These are phyloP conservation scores for Guillardia theta DNA, from an alignment of 78 protist species.

Conservation along the genomic window DNA sequence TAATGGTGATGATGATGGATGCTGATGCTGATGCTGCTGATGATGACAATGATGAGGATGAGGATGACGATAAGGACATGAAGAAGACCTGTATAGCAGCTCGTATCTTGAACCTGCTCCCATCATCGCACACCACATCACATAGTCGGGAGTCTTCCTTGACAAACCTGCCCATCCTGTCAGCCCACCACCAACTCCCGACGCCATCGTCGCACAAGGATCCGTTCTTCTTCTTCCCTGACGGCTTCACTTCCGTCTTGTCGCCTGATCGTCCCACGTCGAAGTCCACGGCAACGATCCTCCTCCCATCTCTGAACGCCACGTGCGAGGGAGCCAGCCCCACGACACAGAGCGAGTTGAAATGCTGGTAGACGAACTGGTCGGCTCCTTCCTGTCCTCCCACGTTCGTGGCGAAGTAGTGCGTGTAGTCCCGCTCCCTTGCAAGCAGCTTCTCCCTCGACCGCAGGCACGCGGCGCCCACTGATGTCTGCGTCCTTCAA, in stretches of 20 bases:
- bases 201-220: too few species aligned
- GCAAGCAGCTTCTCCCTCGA: neutral
- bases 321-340: neutral
- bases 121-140: neutral
- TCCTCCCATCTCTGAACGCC: neutral
- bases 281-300: neutral
- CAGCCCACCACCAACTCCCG: too few species aligned
- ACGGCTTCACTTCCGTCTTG: neutral
- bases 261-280: slow-evolving; percentile 7
- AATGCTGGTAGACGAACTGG: neutral
- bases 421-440: neutral
- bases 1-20: too few species aligned
- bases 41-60: too few species aligned
- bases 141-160: neutral
- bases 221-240: neutral
- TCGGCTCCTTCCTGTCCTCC: neutral
- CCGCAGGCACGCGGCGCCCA: neutral
- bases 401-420: neutral
- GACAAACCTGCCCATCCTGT: neutral
- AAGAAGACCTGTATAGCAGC: too few species aligned
- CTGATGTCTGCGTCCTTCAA: neutral
- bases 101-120: neutral
- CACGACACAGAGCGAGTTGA: neutral
- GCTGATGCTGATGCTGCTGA: too few species aligned
- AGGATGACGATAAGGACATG: too few species aligned